Base-by-base conservation (phyloP, 2,329 filamentous ascomycete genomes). In the Scleromitrula shiraiana region DNA sequence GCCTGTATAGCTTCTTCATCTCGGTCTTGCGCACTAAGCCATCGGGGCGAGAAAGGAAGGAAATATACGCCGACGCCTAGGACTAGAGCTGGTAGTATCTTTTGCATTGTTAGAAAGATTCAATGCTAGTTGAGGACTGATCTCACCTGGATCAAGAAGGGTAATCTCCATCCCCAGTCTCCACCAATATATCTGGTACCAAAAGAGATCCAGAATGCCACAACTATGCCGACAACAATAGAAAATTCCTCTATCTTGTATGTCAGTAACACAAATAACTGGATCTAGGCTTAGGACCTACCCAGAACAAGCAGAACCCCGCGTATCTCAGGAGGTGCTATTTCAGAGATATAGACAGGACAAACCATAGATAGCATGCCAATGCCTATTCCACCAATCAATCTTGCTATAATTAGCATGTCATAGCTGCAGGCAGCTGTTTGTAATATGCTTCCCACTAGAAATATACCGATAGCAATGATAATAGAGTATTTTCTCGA, bases 401-500 rank as follows among this genome's bases (percentile, higher is more conserved):
- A 68, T 12, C 72, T 63, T 1, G 70, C 71, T 14, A 64, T 66
- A 48, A 73, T 70, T 15, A 75, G 63, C 72, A 77, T 77, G 3
- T 65, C 64, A 50, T 75, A 75, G 39, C 71, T 65, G 3, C 70
- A 60, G 2, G 74, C 68, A 9, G 67, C 72, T 12, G 73, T 75
- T 56, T 78, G 75, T 7, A 78, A 55, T 1, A 70, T 61, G 5
- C 72, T 72, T 0, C 75, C 75, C 30, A 77, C 41, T 0, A 68
- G 70, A 53, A 77, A 77, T 24, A 77, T 67, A 10, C 61, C 53
- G 4, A 76, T 73, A 3, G 72, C 73, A 1, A 76, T 66, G 1
- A 74, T 56, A 22, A 77, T 75, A 2, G 72, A 71, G 53, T 72
- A 74, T 43, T 75, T 73, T 24, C 74, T 64, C 5, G 72, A 75